phyloP scores from a whole-genome alignment of 2,329 filamentous ascomycete genomes.

The Fusarium sp. region DNA sequence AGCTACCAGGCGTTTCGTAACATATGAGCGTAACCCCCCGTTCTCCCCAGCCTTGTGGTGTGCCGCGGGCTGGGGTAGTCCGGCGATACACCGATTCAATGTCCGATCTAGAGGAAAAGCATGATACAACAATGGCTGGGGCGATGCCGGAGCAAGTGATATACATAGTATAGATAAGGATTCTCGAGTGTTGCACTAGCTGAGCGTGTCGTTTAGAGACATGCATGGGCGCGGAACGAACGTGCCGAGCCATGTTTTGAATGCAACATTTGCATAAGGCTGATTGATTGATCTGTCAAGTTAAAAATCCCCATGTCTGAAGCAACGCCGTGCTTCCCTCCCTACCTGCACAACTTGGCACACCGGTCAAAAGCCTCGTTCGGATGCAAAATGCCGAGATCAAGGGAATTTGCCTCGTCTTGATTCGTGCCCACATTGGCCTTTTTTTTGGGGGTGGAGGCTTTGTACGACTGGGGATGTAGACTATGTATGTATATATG shows the following conservation, averaged over 20 bases:
- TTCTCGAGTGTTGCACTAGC: background rate
- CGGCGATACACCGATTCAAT: constrained; percentile 9
- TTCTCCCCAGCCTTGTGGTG: constrained; percentile 7
- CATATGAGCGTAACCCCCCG: background rate
- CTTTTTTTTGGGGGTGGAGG: constrained; percentile 19
- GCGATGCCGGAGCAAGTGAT: constrained; percentile 15
- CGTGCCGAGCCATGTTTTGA: constrained; percentile 23
- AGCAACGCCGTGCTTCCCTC: background rate
- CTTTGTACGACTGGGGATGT: too few species aligned
- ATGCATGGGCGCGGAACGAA: constrained; percentile 27
- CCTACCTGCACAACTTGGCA: constrained; percentile 7
- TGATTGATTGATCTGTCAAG: constrained; percentile 21
- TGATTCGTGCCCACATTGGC: constrained; percentile 38
- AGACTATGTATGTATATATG: too few species aligned
- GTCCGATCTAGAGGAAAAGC: background rate
- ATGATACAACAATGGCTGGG: constrained; percentile 1
- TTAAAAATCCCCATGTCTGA: background rate
- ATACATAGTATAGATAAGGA: background rate
- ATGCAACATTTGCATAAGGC: constrained; percentile 7
- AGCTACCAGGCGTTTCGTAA: background rate
- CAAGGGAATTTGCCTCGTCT: background rate
- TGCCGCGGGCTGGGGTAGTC: constrained; percentile 14
- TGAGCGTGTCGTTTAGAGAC: background rate
- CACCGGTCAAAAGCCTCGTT: constrained; percentile 16
- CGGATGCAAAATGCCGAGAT: constrained; percentile 33